These are phyloP conservation scores for Hypholoma sublateritium DNA, from an alignment of 768 basidiomycete species.

Conservation along the genomic window DNA sequence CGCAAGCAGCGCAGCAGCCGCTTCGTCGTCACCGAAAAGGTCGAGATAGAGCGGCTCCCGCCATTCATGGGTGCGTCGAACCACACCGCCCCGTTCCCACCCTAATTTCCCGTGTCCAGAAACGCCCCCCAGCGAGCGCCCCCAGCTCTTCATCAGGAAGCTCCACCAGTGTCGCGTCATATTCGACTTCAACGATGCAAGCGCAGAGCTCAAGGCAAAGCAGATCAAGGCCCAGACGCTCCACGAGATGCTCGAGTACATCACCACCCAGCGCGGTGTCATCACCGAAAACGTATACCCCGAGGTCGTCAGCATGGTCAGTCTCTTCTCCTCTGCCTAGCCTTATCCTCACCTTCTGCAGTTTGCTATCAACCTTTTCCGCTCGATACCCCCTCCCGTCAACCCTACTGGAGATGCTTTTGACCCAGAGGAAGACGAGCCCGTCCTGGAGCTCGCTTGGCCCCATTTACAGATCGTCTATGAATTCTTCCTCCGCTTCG, in stretches of 20 bases:
- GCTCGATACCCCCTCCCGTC: slow-evolving; percentile 98
- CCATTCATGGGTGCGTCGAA: slow-evolving; percentile 75
- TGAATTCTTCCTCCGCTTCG: slow-evolving; percentile 99
- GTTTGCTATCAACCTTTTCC: slow-evolving; percentile 98
- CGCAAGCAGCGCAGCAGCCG: slow-evolving; percentile 97
- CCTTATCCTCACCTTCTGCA: slow-evolving; percentile 32
- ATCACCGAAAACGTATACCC: slow-evolving; percentile 98
- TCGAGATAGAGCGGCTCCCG: slow-evolving; percentile 93
- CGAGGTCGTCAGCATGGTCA: slow-evolving; percentile 96
- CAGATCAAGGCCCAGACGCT: slow-evolving; percentile 98
- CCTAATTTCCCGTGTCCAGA: slow-evolving; percentile 47
- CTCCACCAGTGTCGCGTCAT: slow-evolving; percentile 94
- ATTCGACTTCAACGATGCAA: slow-evolving; percentile 99
- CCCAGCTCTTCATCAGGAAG: slow-evolving; percentile 91
- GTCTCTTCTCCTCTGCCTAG: slow-evolving; percentile 25
- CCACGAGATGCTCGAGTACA: slow-evolving; percentile 98
- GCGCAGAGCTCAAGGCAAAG: slow-evolving; percentile 93
- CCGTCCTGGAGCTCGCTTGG: slow-evolving; percentile 98
- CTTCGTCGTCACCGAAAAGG: slow-evolving; percentile 94
- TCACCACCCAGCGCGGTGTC: slow-evolving; percentile 93
- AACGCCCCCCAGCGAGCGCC: slow-evolving; percentile 83
- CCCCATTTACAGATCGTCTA: slow-evolving; percentile 99
- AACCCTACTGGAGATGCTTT: slow-evolving; percentile 98
- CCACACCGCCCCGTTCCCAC: slow-evolving; percentile 2
- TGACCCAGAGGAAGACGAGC: slow-evolving; percentile 99